Evolutionary conservation across 129 eudicot genomes (phyloP).

Genomic region (Flaveria brownii): DNA sequence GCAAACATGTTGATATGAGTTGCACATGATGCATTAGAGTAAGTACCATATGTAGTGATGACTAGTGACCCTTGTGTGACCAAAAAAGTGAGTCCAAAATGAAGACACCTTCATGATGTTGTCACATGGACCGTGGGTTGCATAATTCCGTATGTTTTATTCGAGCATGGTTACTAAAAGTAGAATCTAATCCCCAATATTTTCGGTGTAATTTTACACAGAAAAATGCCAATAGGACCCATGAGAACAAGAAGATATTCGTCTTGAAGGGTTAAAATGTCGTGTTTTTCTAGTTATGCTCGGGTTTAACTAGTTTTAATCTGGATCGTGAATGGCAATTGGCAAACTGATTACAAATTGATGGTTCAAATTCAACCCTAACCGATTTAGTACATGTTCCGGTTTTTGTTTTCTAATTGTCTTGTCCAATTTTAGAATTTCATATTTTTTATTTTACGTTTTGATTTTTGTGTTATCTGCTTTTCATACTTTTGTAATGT

Average conservation of each 20-base stretch:
- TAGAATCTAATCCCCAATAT: not conserved
- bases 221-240: not conserved
- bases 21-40: constrained; percentile 28
- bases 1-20: not conserved
- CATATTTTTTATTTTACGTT: too few relatives aligned
- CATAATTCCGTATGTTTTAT: constrained; percentile 30
- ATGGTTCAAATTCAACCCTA: too few relatives aligned
- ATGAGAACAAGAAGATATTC: not conserved
- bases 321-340: too few relatives aligned
- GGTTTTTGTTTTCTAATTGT: too few relatives aligned
- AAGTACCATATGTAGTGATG: constrained; percentile 20
- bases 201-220: constrained; percentile 12
- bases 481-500: too few relatives aligned
- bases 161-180: constrained; percentile 34
- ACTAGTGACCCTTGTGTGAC: constrained; percentile 30
- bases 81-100: constrained; percentile 29
- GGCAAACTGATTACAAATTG: too few relatives aligned
- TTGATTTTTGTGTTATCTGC: too few relatives aligned
- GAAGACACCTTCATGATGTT: constrained; percentile 37
- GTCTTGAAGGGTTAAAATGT: too few relatives aligned
- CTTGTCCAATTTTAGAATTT: too few relatives aligned
- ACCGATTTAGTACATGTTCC: too few relatives aligned
- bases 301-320: too few relatives aligned
- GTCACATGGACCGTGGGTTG: constrained; percentile 32
- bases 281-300: too few relatives aligned